Percentiles rank a stretch among this genome's conserved stretches.
These are phyloP conservation scores for Metarhizium album DNA, from an alignment of 2,329 filamentous ascomycete species.

Conservation along the genomic window DNA sequence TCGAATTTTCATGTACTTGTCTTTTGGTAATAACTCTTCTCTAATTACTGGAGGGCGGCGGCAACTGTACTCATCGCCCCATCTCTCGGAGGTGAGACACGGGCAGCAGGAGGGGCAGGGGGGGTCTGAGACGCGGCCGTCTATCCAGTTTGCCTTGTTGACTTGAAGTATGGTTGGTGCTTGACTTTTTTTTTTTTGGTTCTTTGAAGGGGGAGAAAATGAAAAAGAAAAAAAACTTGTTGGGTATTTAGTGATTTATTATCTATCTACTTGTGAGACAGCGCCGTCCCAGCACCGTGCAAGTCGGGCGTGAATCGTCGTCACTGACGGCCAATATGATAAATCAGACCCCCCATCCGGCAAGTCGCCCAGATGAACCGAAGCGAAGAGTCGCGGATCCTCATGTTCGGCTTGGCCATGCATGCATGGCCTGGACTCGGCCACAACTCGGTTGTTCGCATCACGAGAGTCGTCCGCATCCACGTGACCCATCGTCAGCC, in stretches of 20 bases:
- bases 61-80: no score
- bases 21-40: neutral
- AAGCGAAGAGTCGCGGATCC: no score
- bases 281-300: neutral
- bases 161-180: neutral
- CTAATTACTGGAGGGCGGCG: neutral
- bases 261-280: neutral
- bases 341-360: no score
- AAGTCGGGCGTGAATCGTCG: no score
- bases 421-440: no score
- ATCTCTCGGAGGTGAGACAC: no score
- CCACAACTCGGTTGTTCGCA: neutral
- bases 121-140: neutral
- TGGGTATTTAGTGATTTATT: neutral
- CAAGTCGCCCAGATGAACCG: no score
- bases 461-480: neutral
- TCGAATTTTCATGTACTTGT: neutral
- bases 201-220: no score
- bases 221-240: no score
- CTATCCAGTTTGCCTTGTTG: neutral
- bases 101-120: neutral
- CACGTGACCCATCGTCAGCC: neutral
- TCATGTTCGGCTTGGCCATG: no score
- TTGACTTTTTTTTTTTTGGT: no score
- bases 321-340: no score